These are phyloP conservation scores for Mollisiaceae sp. DNA, from an alignment of 2,329 filamentous ascomycete species.

Conservation along the genomic window DNA sequence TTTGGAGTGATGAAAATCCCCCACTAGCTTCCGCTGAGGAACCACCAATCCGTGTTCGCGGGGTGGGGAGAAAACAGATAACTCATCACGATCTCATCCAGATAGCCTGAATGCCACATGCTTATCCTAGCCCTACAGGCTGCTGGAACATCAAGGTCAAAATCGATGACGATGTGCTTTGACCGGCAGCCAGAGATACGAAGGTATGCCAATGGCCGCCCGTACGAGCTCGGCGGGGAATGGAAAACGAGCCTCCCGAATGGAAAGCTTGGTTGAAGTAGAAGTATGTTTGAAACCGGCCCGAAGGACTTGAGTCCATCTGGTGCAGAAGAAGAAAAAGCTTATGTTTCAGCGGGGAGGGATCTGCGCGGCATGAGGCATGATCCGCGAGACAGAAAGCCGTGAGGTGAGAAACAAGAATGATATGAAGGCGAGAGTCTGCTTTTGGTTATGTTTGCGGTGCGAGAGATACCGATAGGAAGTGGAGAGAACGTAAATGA, in stretches of 20 bases:
- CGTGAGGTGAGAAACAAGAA: background rate
- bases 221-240: too few relatives aligned
- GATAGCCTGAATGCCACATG: background rate
- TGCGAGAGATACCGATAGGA: background rate
- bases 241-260: background rate
- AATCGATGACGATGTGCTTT: background rate
- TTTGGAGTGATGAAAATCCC: background rate
- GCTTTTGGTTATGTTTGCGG: background rate
- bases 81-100: background rate
- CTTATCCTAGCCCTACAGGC: background rate
- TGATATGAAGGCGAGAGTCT: background rate
- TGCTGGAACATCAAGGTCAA: background rate
- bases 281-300: background rate
- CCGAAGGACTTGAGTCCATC: constrained; percentile 4
- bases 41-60: background rate
- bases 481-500: too few relatives aligned
- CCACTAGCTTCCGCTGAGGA: background rate
- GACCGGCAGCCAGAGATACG: background rate
- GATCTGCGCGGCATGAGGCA: background rate
- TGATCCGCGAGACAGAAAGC: background rate
- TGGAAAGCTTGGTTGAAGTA: background rate
- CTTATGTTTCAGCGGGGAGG: constrained; percentile 11
- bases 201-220: background rate
- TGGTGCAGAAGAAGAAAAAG: constrained; percentile 8
- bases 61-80: background rate